Base-by-base conservation (phyloP, 495 filamentous ascomycete species). In the Penicillium malachiteum region DNA sequence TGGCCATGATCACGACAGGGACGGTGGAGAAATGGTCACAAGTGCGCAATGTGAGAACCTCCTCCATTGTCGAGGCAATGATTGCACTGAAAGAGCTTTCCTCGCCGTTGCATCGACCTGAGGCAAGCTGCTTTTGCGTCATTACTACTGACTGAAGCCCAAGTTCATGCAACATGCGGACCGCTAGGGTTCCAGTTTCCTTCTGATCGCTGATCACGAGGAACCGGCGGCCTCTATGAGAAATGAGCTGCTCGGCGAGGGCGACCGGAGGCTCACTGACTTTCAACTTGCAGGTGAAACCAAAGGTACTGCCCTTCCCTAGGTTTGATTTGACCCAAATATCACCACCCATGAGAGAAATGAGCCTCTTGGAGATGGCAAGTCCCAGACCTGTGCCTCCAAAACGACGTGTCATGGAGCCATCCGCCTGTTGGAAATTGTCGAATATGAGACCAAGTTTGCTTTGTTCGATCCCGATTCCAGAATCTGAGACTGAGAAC, bases 311-410 rank as follows among this genome's bases (percentile, higher is more conserved):
- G 49, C 92, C 92, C 62, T 86, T 80, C 31, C 91, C 92, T 60
- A 87, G 89, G 50, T 85, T 78, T 44, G 90, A 94, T 65, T 87
- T 87, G 11, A 96, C 92, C 92, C 92, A 95, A 40, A 96, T 93
- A 17, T 80, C 71, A 12, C 91, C 91, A 21, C 84, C 83, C 91
- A 96, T 94, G 5, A 93, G 69, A 54, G 90, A 84, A 6, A 92
- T 82, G 3, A 95, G 74, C 38, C 81, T 78, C 60, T 91, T 90
- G 60, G 82, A 87, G 47, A 93, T 92, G 4, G 88, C 87, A 46
- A 92, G 69, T 5, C 90, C 89, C 2, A 92, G 66, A 4, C 89
- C 89, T 7, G 89, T 93, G 1, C 90, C 90, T 14, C 88, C 89
- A 68, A 89, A 92, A 8, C 81, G 80, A 17, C 88, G 78, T 17